Evolutionary conservation across 352 stramenopile genomes (phyloP), one percentile per base, ranked within the genome.

Genomic region (Phytophthora constricta): DNA sequence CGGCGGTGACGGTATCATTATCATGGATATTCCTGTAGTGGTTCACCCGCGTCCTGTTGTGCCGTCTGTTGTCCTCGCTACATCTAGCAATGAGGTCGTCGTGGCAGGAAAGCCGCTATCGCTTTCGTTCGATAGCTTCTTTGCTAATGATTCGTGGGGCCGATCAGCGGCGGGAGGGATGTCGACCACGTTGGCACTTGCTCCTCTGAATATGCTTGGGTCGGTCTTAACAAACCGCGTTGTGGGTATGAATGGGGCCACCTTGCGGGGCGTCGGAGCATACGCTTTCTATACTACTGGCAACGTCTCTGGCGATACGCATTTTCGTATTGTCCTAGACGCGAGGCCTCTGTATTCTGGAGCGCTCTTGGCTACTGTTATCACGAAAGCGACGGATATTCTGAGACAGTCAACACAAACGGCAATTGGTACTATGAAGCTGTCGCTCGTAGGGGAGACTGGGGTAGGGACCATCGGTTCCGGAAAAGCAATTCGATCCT

Each of bases 1-100:
- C n/a, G 20, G 22, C 1, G 73, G 51, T 5, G 73, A 84, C 22
- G 78, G 78, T 11, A 77, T 87, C 47, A 48, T 56, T 2, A 63
- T 87, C 4, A 60, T 77, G 50, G 76, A 84, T 27, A 57, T 84
- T 5, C 74, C 78, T 27, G 39, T 84, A 10, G 16, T 61, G 17
- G 50, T 84, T 43, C 68, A 79, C n/a, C 75, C 75, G 1, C 62
- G 72, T 28, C 19, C 52, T 7, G 10, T 63, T 7, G 31, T 31
- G 16, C 50, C 64, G 14, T 65, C 71, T 4, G 68, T 60, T 48
- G 19, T 3, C 37, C 39, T 74, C 11, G 59, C 50, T 49, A 7
- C 34, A 59, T 70, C 43, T 34, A 46, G 13, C n/a, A 27, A n/a
- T 22, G 53, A 47, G 3, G 16, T 76, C 25, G 27, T 31, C 7